Percentiles rank a stretch among this genome's conserved stretches.
These are phyloP conservation scores for Cladosporium sp. DNA, from an alignment of 2,329 filamentous ascomycete species.

Conservation along the genomic window DNA sequence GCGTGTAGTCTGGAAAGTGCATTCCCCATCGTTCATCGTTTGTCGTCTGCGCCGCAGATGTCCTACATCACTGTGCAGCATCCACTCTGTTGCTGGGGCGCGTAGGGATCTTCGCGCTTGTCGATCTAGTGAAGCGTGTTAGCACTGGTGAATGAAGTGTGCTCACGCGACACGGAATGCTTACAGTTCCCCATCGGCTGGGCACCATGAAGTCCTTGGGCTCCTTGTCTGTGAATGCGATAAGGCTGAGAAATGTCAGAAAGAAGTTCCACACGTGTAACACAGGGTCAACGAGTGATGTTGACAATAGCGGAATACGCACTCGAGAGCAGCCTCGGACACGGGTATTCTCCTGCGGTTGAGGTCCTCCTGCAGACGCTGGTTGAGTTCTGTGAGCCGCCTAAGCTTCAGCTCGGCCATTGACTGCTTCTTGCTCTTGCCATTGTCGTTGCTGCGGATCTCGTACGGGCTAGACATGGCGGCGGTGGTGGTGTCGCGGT, in stretches of 20 bases:
- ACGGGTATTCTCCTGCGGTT: slow-evolving; percentile 94
- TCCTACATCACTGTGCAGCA: slow-evolving; percentile 93
- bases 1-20: slow-evolving; percentile 2
- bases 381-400: slow-evolving; percentile 94
- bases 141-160: background rate
- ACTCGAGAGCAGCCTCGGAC: slow-evolving; percentile 75
- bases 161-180: slow-evolving; percentile 24
- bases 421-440: slow-evolving; percentile 94
- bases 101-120: slow-evolving; percentile 96
- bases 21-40: slow-evolving; percentile 14
- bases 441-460: slow-evolving; percentile 64
- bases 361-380: slow-evolving; percentile 90
- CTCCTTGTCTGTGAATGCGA: slow-evolving; percentile 91
- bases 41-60: slow-evolving; percentile 11
- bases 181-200: slow-evolving; percentile 84
- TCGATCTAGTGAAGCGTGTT: slow-evolving; percentile 62
- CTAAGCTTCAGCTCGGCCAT: slow-evolving; percentile 98
- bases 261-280: background rate
- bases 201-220: slow-evolving; percentile 99
- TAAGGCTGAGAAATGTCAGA: slow-evolving; percentile 64
- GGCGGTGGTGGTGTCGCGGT: background rate
- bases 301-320: slow-evolving; percentile 28
- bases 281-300: background rate
- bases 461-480: slow-evolving; percentile 65
- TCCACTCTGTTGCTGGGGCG: slow-evolving; percentile 85